Percentiles rank a stretch among this genome's conserved stretches.
These are phyloP conservation scores for Lachnellula suecica DNA, from an alignment of 2,329 filamentous ascomycete species.

Conservation along the genomic window DNA sequence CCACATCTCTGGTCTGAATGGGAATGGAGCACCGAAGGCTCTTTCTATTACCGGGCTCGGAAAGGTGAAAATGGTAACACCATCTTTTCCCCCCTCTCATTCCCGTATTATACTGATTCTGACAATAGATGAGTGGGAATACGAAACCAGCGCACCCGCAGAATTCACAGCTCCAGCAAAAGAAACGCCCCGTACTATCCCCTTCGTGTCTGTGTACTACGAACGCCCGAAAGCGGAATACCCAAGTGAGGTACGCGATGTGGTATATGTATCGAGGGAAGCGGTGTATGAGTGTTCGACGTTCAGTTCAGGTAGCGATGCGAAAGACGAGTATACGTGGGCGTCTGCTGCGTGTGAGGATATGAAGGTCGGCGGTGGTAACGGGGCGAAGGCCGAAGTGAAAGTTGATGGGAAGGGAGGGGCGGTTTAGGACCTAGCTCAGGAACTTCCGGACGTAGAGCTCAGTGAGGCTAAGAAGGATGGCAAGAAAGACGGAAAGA, in stretches of 20 bases:
- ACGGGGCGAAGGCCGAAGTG: background rate
- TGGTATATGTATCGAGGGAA: background rate
- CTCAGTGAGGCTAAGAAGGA: background rate
- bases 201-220: background rate
- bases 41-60: background rate
- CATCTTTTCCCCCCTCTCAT: background rate
- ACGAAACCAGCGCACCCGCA: background rate
- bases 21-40: background rate
- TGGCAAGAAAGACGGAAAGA: background rate
- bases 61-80: background rate
- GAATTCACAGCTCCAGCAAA: background rate
- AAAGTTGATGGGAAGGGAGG: background rate
- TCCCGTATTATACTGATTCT: no score
- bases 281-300: background rate
- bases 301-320: background rate
- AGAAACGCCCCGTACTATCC: background rate
- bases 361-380: background rate
- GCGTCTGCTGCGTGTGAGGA: background rate
- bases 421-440: background rate
- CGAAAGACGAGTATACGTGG: no score
- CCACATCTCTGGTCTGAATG: background rate
- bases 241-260: no score
- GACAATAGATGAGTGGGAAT: background rate
- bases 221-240: background rate
- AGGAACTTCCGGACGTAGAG: no score